Base-by-base conservation (phyloP, 768 basidiomycete species). In the Mycena chlorophos region DNA sequence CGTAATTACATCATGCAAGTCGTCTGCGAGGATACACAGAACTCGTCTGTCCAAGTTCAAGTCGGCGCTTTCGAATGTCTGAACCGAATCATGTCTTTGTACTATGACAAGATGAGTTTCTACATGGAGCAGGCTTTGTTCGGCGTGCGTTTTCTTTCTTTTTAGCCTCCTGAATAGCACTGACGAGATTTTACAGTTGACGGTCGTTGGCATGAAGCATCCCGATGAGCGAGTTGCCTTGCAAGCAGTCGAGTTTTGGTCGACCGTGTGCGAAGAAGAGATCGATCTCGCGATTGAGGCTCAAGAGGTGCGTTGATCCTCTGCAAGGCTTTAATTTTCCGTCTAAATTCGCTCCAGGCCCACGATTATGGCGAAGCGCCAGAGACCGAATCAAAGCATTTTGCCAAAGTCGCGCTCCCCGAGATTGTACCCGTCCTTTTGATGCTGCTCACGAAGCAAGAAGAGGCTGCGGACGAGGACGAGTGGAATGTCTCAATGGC, bases 1-100 rank as follows among this genome's bases (percentile, higher is more conserved):
- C 86, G 97, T 46, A 99, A 98, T 74, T 98, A 97, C 76, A 98
- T 99, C 72, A 99, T 99, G 97, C 97, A 99, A 76, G 94, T 98
- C 39, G 91, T 98, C 17, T 99, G 97, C 69, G 97, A 98, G 68
- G 96, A 96, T 0, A 98, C 97, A 0, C 97, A 98, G 71, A 94
- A 87, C 63, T 57, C 81, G 1, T 73, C 85, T 2, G 84, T 89
- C 2, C 71, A 80, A 30, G 94, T 98, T 30, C 96, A 98, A 76
- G 89, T 97, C n/a, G 92, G 87, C 27, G 89, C 97, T 4, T 99
- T 97, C 65, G 94, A 97, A 69, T 94, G 91, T 73, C 77, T 99
- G 14, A 96, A 98, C 27, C 84, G 87, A 66, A 97, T 98, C 68
- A 98, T 99, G 97, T 87, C 88, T 54, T 76, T 97, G 53, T 99